Evolutionary conservation across 2,329 filamentous ascomycete genomes (phyloP).

Genomic region (Leptographium flavum): DNA sequence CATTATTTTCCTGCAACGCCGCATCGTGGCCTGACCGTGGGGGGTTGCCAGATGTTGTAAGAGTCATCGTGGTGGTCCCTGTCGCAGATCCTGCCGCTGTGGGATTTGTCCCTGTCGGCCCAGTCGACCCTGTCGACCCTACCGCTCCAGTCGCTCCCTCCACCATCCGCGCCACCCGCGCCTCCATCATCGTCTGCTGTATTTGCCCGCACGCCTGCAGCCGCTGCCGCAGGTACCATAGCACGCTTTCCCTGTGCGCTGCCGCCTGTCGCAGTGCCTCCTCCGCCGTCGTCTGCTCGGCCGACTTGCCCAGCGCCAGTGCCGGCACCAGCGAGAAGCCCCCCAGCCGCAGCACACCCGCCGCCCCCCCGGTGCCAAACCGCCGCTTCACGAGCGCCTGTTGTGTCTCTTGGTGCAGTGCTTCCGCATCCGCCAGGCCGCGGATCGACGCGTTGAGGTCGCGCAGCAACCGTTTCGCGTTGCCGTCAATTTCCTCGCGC

Average conservation of each 20-base stretch:
- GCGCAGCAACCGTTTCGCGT: conserved; percentile 72
- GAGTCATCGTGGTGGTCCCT: too few relatives aligned
- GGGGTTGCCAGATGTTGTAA: conserved; percentile 5
- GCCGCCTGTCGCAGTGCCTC: conserved; percentile 50
- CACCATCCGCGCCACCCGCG: conserved; percentile 71
- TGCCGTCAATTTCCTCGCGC: conserved; percentile 73
- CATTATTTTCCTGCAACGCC: neutral
- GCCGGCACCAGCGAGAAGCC: neutral
- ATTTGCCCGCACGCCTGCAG: conserved; percentile 63
- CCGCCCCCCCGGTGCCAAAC: conserved; percentile 29
- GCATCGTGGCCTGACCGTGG: too few relatives aligned
- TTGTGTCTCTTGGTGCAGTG: conserved; percentile 65
- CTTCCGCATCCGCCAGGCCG: conserved; percentile 67
- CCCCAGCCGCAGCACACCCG: conserved; percentile 1
- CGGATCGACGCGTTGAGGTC: conserved; percentile 73
- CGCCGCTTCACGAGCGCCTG: conserved; percentile 57
- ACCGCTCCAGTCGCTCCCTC: conserved; percentile 33
- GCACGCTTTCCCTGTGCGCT: conserved; percentile 64
- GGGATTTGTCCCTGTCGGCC: too few relatives aligned
- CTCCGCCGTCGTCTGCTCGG: conserved; percentile 61
- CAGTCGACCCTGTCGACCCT: neutral
- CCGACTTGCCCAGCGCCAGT: conserved; percentile 22
- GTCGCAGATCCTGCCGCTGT: too few relatives aligned
- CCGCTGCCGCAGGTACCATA: conserved; percentile 66
- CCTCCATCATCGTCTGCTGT: conserved; percentile 89